Percentiles rank a stretch among this genome's conserved stretches.
These are phyloP conservation scores for Periconia sp. DNA, from an alignment of 2,329 filamentous ascomycete genomes.

Conservation along the genomic window DNA sequence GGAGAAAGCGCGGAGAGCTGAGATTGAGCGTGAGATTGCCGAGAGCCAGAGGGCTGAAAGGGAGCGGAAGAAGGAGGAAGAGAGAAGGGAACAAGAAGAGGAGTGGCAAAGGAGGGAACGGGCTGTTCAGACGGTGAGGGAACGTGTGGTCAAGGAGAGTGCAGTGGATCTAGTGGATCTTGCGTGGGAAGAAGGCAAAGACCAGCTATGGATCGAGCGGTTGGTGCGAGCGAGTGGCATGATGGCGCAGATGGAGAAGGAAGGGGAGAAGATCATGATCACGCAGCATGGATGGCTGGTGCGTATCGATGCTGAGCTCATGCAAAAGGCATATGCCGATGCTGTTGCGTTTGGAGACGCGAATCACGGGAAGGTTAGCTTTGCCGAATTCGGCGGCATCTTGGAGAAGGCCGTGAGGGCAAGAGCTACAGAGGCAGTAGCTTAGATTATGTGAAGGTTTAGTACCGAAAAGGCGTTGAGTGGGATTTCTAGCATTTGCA, in stretches of 20 bases:
- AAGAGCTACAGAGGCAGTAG: slow-evolving; percentile 21
- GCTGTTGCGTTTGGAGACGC: slow-evolving; percentile 33
- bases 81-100: slow-evolving; percentile 45
- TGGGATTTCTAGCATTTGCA: slow-evolving; percentile 3
- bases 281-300: slow-evolving; percentile 54
- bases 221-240: slow-evolving; percentile 51
- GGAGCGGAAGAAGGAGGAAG: slow-evolving; percentile 46
- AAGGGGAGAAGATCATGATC: slow-evolving; percentile 44
- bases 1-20: slow-evolving; percentile 49
- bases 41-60: slow-evolving; percentile 49
- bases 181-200: slow-evolving; percentile 49
- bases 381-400: slow-evolving; percentile 46
- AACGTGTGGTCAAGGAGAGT: slow-evolving; percentile 24
- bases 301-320: slow-evolving; percentile 45
- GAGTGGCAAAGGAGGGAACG: slow-evolving; percentile 38
- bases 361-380: slow-evolving; percentile 40
- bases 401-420: slow-evolving; percentile 43
- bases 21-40: slow-evolving; percentile 51
- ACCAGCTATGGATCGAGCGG: slow-evolving; percentile 51
- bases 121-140: slow-evolving; percentile 37
- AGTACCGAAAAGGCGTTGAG: slow-evolving; percentile 5
- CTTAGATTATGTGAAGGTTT: slow-evolving; percentile 2
- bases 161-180: slow-evolving; percentile 48
- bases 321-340: slow-evolving; percentile 48
- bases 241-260: slow-evolving; percentile 33